A percentile compares a stretch with the other conserved stretches of the same genome.
Conservation (phyloP, 805 yeast genomes). For the Saccharomycopsis fermentans region DNA sequence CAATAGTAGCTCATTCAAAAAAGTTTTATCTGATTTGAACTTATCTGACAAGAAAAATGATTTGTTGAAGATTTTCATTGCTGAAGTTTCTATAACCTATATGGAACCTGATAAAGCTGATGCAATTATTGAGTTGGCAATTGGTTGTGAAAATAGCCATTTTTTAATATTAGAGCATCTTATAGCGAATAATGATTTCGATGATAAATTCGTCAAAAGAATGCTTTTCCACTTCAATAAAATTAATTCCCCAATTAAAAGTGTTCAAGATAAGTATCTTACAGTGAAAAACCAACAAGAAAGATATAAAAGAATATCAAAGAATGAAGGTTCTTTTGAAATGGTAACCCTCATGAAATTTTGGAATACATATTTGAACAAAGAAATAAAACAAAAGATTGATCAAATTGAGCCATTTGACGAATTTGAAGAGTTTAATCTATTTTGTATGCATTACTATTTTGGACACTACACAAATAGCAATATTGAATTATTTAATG, state of each 20-base stretch:
- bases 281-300: conserved; percentile 36
- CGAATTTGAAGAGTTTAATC: conserved; percentile 73
- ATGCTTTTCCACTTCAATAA: conserved; percentile 66
- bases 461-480: conserved; percentile 52
- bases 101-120: conserved; percentile 63
- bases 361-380: conserved; percentile 42
- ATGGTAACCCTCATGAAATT: conserved; percentile 44
- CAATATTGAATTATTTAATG: conserved; percentile 3
- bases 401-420: conserved; percentile 58
- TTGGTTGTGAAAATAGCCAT: conserved; percentile 38
- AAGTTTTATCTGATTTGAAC: conserved; percentile 11
- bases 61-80: conserved; percentile 49
- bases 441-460: conserved; percentile 68
- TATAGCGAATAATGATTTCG: conserved; percentile 46
- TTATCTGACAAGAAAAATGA: neutral
- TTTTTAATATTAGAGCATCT: conserved; percentile 63
- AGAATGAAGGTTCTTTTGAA: conserved; percentile 28
- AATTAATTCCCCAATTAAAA: conserved; percentile 56
- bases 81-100: conserved; percentile 77
- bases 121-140: conserved; percentile 41
- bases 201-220: conserved; percentile 61
- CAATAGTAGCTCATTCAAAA: conserved; percentile 30
- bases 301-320: conserved; percentile 36
- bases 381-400: conserved; percentile 31
- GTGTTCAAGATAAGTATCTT: conserved; percentile 47